Conservation (phyloP, 768 basidiomycete species). For the Suillus placidus region DNA sequence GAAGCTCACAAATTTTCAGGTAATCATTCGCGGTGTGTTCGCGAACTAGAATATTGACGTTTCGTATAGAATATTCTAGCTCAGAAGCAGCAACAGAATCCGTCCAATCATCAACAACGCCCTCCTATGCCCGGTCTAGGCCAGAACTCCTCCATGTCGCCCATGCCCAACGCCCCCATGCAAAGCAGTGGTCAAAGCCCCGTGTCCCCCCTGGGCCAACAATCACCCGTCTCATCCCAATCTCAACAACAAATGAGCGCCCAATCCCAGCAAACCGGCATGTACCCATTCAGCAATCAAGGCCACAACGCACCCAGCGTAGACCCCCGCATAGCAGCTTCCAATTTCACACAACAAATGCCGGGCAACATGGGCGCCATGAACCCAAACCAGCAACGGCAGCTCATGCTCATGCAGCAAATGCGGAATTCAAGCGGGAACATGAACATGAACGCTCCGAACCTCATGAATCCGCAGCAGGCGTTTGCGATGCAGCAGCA, state of each 20-base stretch:
- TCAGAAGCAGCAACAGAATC: conserved; percentile 34
- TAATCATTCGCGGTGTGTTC: conserved; percentile 26
- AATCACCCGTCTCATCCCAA: conserved; percentile 33
- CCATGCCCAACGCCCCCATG: conserved; percentile 31
- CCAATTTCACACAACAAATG: conserved; percentile 35
- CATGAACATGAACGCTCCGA: conserved; percentile 26
- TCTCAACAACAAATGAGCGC: conserved; percentile 32
- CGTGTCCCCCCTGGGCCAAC: conserved; percentile 32
- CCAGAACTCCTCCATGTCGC: conserved; percentile 28
- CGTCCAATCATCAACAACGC: conserved; percentile 28
- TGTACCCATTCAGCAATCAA: conserved; percentile 32
- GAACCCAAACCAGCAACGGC: conserved; percentile 46
- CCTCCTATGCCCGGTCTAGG: conserved; percentile 31
- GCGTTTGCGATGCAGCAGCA: conserved; percentile 43
- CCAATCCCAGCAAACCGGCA: conserved; percentile 33
- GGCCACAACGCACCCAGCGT: conserved; percentile 26
- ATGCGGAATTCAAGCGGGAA: conserved; percentile 32
- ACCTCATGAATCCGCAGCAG: conserved; percentile 39
- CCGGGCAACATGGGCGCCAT: conserved; percentile 31
- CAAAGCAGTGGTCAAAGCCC: conserved; percentile 31
- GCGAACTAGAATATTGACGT: conserved; percentile 12
- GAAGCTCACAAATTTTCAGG: conserved; percentile 56
- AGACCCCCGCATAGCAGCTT: conserved; percentile 34
- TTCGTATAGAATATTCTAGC: conserved; percentile 18
- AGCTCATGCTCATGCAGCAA: conserved; percentile 45